Conservation (phyloP, 179 eudicot species). For the Amaranthus tricolor region DNA sequence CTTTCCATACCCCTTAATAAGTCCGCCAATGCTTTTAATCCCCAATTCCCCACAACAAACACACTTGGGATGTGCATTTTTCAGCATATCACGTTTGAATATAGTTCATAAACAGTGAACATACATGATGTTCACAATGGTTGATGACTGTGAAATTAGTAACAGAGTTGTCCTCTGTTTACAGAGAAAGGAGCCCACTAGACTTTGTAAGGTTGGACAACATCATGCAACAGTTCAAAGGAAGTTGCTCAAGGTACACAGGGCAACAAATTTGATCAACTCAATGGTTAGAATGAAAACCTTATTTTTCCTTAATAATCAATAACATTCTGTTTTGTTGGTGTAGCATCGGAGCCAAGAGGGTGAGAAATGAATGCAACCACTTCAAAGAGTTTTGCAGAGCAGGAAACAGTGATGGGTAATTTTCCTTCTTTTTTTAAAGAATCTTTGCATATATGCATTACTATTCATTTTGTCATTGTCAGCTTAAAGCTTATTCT, state of each 20-base stretch:
- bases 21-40: too few species aligned
- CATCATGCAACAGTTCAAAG: conserved; percentile 78
- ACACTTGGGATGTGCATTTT: too few species aligned
- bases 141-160: not conserved
- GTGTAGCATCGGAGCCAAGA: conserved; percentile 86
- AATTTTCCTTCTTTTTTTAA: conserved; percentile 19
- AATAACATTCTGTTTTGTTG: conserved; percentile 5
- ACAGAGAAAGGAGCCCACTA: conserved; percentile 48
- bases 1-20: too few species aligned
- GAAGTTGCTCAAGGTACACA: conserved; percentile 77
- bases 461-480: conserved; percentile 13
- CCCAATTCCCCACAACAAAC: too few species aligned
- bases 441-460: not conserved
- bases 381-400: conserved; percentile 75
- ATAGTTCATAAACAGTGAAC: not conserved
- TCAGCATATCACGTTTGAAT: not conserved
- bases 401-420: conserved; percentile 77
- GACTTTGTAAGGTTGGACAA: conserved; percentile 70
- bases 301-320: conserved; percentile 19
- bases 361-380: conserved; percentile 75
- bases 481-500: conserved; percentile 12
- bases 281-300: not conserved
- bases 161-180: conserved; percentile 10
- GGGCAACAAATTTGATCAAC: not conserved
- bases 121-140: not conserved